These are phyloP conservation scores for Diutina rugosa DNA, from an alignment of 1,139 yeast genomes.

Conservation along the genomic window DNA sequence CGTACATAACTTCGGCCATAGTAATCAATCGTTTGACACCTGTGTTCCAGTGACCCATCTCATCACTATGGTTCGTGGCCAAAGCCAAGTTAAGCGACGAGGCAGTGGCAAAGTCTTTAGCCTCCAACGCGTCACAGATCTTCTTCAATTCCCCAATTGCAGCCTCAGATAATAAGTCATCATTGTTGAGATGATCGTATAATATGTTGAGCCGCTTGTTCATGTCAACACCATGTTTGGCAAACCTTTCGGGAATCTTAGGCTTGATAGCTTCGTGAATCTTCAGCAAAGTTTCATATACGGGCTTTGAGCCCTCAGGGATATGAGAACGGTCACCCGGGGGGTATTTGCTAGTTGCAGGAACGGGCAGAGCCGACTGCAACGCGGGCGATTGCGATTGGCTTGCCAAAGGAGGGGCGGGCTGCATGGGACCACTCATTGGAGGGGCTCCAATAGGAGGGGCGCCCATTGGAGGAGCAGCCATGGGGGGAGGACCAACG, in stretches of 20 bases:
- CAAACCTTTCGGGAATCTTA: constrained; percentile 59
- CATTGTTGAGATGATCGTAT: constrained; percentile 70
- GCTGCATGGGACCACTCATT: neutral
- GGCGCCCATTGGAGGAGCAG: constrained; percentile 12
- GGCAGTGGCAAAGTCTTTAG: constrained; percentile 50
- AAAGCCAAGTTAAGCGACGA: constrained; percentile 42
- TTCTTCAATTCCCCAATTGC: constrained; percentile 41
- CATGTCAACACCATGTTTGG: constrained; percentile 68
- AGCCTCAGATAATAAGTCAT: constrained; percentile 48
- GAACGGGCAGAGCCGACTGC: neutral
- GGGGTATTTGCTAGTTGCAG: constrained; percentile 27
- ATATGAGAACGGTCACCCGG: constrained; percentile 65
- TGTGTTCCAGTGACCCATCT: constrained; percentile 85
- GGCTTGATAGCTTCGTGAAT: constrained; percentile 59
- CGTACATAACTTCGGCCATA: constrained; percentile 37
- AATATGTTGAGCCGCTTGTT: constrained; percentile 69
- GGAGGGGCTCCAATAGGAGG: constrained; percentile 10
- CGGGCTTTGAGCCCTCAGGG: constrained; percentile 43
- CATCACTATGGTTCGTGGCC: constrained; percentile 54
- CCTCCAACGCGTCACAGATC: constrained; percentile 37
- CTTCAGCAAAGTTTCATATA: constrained; percentile 39
- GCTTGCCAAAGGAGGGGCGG: constrained; percentile 1
- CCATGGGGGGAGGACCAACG: constrained; percentile 10
- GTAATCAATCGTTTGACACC: constrained; percentile 85
- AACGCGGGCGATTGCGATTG: constrained; percentile 1